Conservation (phyloP, 1,139 yeast species). For the Protomyces inundatus region DNA sequence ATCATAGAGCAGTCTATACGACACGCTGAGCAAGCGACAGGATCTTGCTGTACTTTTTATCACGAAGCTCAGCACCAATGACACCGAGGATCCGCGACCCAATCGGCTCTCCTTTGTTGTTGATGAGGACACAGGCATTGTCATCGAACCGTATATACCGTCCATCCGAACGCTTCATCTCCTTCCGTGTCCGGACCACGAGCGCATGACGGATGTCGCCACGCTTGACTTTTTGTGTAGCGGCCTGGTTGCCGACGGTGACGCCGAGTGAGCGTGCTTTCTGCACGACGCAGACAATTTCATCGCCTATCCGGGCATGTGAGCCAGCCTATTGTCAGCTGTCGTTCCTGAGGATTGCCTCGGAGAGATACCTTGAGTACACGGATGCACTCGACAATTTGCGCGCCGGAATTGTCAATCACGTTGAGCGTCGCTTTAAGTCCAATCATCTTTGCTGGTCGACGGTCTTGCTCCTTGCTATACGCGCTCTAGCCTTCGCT, state of each 20-base stretch:
- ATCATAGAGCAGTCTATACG: slow-evolving; percentile 42
- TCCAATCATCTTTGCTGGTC: slow-evolving; percentile 31
- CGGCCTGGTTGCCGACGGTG: slow-evolving; percentile 46
- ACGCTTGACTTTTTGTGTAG: slow-evolving; percentile 70
- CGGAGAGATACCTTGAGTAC: slow-evolving; percentile 56
- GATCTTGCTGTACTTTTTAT: slow-evolving; percentile 77
- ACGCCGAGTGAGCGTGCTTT: slow-evolving; percentile 65
- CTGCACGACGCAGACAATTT: slow-evolving; percentile 89
- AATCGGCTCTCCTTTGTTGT: slow-evolving; percentile 81
- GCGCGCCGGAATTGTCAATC: slow-evolving; percentile 58
- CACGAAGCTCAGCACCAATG: slow-evolving; percentile 86
- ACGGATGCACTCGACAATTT: slow-evolving; percentile 90
- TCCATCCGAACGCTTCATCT: slow-evolving; percentile 81
- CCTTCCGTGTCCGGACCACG: slow-evolving; percentile 87
- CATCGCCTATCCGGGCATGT: slow-evolving; percentile 48
- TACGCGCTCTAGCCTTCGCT: no score
- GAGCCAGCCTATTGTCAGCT: slow-evolving; percentile 55
- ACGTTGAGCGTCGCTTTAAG: slow-evolving; percentile 34
- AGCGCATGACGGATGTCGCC: slow-evolving; percentile 96
- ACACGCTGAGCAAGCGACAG: slow-evolving; percentile 89
- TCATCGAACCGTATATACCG: slow-evolving; percentile 84
- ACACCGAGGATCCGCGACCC: slow-evolving; percentile 78
- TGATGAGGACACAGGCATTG: slow-evolving; percentile 91
- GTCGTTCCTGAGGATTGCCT: neutral
- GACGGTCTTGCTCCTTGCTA: no score